Percentiles rank a stretch among this genome's conserved stretches.
Conservation (phyloP, 805 yeast species). For the Lipomyces spencermartinsiae region DNA sequence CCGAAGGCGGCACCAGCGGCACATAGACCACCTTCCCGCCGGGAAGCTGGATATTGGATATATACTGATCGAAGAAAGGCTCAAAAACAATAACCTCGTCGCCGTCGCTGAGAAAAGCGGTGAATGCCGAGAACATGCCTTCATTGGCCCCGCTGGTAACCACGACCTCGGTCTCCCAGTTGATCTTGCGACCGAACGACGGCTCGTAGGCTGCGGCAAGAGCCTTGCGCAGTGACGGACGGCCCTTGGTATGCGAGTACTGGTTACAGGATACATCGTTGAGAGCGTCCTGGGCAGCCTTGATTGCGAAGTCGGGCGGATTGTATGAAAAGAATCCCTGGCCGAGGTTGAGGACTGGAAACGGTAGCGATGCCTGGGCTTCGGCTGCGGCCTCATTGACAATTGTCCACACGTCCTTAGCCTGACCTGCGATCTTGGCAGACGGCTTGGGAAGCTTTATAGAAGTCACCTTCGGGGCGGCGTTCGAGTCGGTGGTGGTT, state of each 20-base stretch:
- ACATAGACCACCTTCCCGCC: constrained; percentile 93
- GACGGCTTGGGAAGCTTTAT: constrained; percentile 32
- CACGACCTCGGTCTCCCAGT: constrained; percentile 65
- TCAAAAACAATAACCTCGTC: constrained; percentile 97
- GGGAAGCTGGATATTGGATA: constrained; percentile 88
- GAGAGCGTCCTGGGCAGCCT: constrained; percentile 79
- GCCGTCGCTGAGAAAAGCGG: constrained; percentile 82
- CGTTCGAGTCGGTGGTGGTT: not conserved
- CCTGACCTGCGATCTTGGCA: constrained; percentile 36
- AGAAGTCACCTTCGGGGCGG: not conserved
- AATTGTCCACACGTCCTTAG: constrained; percentile 85
- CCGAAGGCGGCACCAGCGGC: constrained; percentile 81
- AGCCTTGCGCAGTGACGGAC: constrained; percentile 74
- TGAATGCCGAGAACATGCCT: constrained; percentile 79
- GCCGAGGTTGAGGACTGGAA: constrained; percentile 85
- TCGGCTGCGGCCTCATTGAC: constrained; percentile 94
- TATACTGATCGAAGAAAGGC: constrained; percentile 97
- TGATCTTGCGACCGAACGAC: constrained; percentile 62
- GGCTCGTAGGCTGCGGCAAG: constrained; percentile 75
- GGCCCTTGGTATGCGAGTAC: constrained; percentile 90
- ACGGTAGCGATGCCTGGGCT: constrained; percentile 69
- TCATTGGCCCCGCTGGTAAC: constrained; percentile 98
- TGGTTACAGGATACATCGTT: constrained; percentile 80
- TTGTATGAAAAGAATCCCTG: constrained; percentile 97
- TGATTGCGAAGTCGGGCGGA: constrained; percentile 91